phyloP scores from a whole-genome alignment of 169 alveolate species.

The Besnoitia besnoiti region DNA sequence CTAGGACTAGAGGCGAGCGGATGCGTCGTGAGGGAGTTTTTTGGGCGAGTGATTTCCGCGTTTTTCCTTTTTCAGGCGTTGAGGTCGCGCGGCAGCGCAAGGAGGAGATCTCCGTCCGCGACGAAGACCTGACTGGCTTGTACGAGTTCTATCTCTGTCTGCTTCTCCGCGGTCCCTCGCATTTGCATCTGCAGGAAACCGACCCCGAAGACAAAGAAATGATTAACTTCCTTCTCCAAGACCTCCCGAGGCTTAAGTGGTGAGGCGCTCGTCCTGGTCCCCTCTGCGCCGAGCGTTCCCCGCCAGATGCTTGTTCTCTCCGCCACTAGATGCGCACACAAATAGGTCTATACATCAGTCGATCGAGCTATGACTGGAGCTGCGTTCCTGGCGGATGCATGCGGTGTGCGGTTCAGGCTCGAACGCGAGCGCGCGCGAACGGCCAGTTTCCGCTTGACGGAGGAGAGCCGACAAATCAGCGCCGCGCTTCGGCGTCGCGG shows the following conservation, averaged over 20 bases:
- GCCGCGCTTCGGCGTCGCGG: background rate
- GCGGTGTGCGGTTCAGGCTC: background rate
- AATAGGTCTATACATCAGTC: too few species aligned
- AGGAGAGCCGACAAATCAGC: background rate
- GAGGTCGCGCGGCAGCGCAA: background rate
- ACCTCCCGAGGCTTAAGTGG: background rate
- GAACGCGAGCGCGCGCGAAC: background rate
- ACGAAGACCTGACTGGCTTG: background rate
- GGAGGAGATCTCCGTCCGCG: background rate
- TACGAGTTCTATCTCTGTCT: slow-evolving; percentile 15
- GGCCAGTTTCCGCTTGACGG: background rate
- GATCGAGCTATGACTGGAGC: too few species aligned
- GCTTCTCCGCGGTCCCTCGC: background rate
- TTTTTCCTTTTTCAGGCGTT: too few species aligned
- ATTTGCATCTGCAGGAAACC: background rate
- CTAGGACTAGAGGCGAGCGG: too few species aligned
- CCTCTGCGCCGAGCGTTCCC: too few species aligned
- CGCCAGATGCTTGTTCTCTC: too few species aligned
- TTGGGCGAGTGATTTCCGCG: too few species aligned
- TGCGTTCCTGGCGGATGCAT: too few species aligned
- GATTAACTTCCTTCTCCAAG: background rate
- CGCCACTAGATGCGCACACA: too few species aligned
- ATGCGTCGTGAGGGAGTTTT: too few species aligned
- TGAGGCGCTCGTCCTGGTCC: too few species aligned
- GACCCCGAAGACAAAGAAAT: background rate